Evolutionary conservation across 2,329 filamentous ascomycete species (phyloP).

Genomic region (Dothidotthia symphoricarpi): DNA sequence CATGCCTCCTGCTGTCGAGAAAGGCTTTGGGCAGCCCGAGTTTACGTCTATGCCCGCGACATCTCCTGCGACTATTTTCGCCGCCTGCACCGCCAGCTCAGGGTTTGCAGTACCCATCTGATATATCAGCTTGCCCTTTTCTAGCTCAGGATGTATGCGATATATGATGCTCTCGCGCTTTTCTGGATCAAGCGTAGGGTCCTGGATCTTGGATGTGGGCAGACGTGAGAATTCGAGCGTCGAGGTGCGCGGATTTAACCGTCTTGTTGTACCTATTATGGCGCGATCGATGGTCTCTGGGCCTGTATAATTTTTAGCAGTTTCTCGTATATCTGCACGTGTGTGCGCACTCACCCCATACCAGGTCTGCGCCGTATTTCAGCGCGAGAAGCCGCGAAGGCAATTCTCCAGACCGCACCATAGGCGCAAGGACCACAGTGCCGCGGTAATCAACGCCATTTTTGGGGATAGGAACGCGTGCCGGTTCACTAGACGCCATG

Average conservation of each 20-base stretch:
- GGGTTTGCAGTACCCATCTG: conserved; percentile 89
- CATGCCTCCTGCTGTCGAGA: conserved; percentile 92
- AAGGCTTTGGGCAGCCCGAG: conserved; percentile 96
- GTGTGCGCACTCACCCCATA: conserved; percentile 68
- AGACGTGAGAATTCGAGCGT: conserved; percentile 83
- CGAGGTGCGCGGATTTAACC: conserved; percentile 70
- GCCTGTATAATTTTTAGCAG: conserved; percentile 49
- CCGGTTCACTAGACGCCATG: conserved; percentile 32
- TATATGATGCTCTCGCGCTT: conserved; percentile 69
- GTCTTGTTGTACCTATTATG: conserved; percentile 81
- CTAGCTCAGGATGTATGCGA: conserved; percentile 73
- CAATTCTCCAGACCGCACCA: conserved; percentile 96
- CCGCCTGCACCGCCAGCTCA: conserved; percentile 77
- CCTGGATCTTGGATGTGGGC: conserved; percentile 67
- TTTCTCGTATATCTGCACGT: not conserved
- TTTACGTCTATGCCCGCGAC: conserved; percentile 96
- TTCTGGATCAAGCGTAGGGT: conserved; percentile 56
- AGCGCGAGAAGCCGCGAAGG: conserved; percentile 85
- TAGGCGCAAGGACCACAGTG: conserved; percentile 92
- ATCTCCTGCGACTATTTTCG: conserved; percentile 77
- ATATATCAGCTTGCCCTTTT: conserved; percentile 76
- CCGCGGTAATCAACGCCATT: conserved; percentile 91
- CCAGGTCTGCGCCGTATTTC: conserved; percentile 92
- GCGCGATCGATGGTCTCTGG: conserved; percentile 92
- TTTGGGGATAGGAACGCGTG: conserved; percentile 77